Evolutionary conservation across 306 rosid genomes (phyloP).

Genomic region (Alnus rubra): DNA sequence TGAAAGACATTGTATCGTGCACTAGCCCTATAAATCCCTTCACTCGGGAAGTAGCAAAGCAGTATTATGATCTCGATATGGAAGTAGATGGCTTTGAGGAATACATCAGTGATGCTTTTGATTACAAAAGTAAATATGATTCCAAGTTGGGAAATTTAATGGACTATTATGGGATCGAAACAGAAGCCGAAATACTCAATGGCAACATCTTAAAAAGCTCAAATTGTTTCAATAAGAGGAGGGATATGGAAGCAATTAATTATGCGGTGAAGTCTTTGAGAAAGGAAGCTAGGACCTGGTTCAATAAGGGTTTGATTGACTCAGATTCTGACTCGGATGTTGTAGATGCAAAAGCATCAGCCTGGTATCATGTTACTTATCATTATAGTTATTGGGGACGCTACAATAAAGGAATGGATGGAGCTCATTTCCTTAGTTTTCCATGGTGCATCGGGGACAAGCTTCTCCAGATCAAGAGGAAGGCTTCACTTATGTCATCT

Average conservation of each 20-base stretch:
- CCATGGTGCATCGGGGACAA: conserved; percentile 44
- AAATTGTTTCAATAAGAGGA: conserved; percentile 47
- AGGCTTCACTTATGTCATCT: not conserved
- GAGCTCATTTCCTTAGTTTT: conserved; percentile 44
- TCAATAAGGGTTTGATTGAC: conserved; percentile 21
- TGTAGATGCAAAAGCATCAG: conserved; percentile 44
- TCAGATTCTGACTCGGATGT: not conserved
- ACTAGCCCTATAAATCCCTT: conserved; percentile 18
- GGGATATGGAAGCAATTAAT: conserved; percentile 53
- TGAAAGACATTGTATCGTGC: conserved; percentile 23
- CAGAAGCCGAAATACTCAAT: conserved; percentile 74
- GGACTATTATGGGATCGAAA: conserved; percentile 69
- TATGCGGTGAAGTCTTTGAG: conserved; percentile 52
- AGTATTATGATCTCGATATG: conserved; percentile 46
- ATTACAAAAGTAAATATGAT: conserved; percentile 64
- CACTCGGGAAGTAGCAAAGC: conserved; percentile 28
- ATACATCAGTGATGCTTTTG: conserved; percentile 60
- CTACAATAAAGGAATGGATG: conserved; percentile 27
- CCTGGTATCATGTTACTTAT: conserved; percentile 55
- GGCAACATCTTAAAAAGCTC: conserved; percentile 59
- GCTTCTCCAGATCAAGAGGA: conserved; percentile 36
- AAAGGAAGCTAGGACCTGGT: conserved; percentile 41
- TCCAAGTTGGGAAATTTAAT: conserved; percentile 57
- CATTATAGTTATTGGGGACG: conserved; percentile 41
- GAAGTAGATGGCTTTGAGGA: conserved; percentile 60